phyloP scores from a whole-genome alignment of 805 yeast species.

The Candida maesae region DNA sequence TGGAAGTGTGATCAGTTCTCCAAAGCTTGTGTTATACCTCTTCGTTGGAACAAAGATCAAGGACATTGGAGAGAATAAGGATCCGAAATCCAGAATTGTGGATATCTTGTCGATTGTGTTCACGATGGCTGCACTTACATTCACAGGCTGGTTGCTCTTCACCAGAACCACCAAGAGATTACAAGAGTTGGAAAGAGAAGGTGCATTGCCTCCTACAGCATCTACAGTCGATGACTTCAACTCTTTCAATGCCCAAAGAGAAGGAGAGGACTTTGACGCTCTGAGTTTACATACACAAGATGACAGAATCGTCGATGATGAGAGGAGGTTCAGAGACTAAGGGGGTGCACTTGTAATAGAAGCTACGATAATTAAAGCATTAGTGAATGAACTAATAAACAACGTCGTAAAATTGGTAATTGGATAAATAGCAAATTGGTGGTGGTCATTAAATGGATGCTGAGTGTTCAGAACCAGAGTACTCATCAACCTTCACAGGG shows the following conservation, averaged over 20 bases:
- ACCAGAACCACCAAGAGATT: constrained; percentile 40
- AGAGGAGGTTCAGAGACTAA: background rate
- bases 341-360: too few relatives aligned
- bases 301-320: background rate
- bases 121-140: constrained; percentile 49
- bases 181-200: constrained; percentile 27
- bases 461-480: constrained; percentile 11
- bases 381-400: too few relatives aligned
- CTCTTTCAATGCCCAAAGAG: constrained; percentile 10
- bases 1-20: constrained; percentile 75
- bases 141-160: constrained; percentile 68
- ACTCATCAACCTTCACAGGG: constrained; percentile 21
- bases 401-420: too few relatives aligned
- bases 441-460: too few relatives aligned
- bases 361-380: background rate
- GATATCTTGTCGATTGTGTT: constrained; percentile 59
- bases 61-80: constrained; percentile 58
- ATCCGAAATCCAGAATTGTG: constrained; percentile 47
- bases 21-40: constrained; percentile 71
- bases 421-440: background rate
- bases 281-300: constrained; percentile 16
- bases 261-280: constrained; percentile 8
- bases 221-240: constrained; percentile 18
- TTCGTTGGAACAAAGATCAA: constrained; percentile 77
- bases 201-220: constrained; percentile 5